These are phyloP conservation scores for Lactuca saligna DNA, from an alignment of 129 eudicot species.

Conservation along the genomic window DNA sequence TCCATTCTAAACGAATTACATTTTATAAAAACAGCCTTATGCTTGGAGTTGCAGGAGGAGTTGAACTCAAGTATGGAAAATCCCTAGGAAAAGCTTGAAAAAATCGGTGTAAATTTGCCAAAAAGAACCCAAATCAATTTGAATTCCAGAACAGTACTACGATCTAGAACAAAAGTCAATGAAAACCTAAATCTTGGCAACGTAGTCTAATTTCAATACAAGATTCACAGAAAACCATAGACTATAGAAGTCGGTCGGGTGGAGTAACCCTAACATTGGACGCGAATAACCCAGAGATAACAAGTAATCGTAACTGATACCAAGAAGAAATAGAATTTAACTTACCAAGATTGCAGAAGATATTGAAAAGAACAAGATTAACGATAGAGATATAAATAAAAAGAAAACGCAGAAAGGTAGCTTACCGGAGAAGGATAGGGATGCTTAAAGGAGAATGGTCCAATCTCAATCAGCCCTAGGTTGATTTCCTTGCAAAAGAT, in stretches of 20 bases:
- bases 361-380: background rate
- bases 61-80: too few species aligned
- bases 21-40: too few species aligned
- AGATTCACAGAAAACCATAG: slow-evolving; percentile 5
- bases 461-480: too few species aligned
- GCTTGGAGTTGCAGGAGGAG: too few species aligned
- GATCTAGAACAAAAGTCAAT: slow-evolving; percentile 13
- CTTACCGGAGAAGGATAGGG: slow-evolving; percentile 35
- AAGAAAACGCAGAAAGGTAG: background rate
- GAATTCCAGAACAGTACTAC: background rate
- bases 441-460: background rate
- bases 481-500: too few species aligned
- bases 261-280: background rate
- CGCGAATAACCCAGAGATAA: background rate
- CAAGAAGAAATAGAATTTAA: background rate
- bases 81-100: too few species aligned
- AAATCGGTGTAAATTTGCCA: slow-evolving; percentile 3
- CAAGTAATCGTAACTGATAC: background rate
- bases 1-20: too few species aligned
- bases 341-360: slow-evolving; percentile 21
- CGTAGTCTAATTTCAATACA: background rate
- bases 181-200: background rate
- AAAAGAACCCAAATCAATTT: background rate
- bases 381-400: background rate
- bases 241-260: background rate